Evolutionary conservation across 495 filamentous ascomycete species (phyloP).

Genomic region (Neurospora sp.): DNA sequence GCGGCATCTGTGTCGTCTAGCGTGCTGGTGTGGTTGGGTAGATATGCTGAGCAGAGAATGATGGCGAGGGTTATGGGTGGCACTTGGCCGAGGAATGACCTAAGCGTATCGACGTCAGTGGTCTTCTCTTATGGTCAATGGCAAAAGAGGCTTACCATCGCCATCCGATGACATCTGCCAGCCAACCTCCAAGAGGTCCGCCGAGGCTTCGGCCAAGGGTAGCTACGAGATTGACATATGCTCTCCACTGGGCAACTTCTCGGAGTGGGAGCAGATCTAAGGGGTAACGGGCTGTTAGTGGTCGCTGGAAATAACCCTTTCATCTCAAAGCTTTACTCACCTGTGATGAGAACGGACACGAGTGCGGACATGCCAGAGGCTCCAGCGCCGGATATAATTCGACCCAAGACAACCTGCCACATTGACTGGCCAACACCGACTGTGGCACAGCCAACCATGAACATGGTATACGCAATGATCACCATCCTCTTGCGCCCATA

Average conservation of each 20-base stretch:
- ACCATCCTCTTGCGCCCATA: slow-evolving; percentile 37
- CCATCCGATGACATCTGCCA: slow-evolving; percentile 60
- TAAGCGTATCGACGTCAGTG: slow-evolving; percentile 9
- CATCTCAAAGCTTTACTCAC: slow-evolving; percentile 17
- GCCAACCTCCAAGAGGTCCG: slow-evolving; percentile 52
- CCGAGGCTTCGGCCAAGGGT: slow-evolving; percentile 56
- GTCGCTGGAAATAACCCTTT: neutral
- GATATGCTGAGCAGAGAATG: slow-evolving; percentile 35
- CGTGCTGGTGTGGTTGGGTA: slow-evolving; percentile 18
- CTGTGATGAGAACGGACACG: slow-evolving; percentile 52
- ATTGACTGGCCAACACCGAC: slow-evolving; percentile 41
- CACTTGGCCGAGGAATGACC: slow-evolving; percentile 52
- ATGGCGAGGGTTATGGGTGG: slow-evolving; percentile 47
- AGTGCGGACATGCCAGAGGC: slow-evolving; percentile 48
- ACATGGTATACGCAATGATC: slow-evolving; percentile 30
- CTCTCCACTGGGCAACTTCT: slow-evolving; percentile 58
- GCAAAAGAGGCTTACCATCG: slow-evolving; percentile 40
- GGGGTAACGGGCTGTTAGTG: slow-evolving; percentile 1
- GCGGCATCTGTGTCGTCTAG: neutral
- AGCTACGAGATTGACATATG: slow-evolving; percentile 55
- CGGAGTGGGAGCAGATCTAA: slow-evolving; percentile 51
- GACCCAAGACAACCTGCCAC: slow-evolving; percentile 46
- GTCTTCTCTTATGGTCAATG: neutral
- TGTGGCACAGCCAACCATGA: slow-evolving; percentile 32
- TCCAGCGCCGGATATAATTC: slow-evolving; percentile 49